Base-by-base conservation (phyloP, 352 stramenopile genomes). In the Phytopythium cucurbitacearum region DNA sequence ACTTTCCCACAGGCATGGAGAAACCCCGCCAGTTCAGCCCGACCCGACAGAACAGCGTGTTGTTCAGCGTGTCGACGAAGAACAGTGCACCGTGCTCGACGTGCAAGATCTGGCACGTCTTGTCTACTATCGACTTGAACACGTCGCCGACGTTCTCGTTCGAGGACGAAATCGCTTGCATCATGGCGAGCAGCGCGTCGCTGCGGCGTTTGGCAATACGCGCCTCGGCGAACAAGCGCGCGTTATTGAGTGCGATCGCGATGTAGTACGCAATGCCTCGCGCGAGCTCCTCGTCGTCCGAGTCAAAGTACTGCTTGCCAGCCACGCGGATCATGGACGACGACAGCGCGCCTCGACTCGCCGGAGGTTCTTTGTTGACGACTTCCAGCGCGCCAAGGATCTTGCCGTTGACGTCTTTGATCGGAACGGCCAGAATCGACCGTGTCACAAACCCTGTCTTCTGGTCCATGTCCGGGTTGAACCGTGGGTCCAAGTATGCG, bases 371-470 rank as follows among this genome's bases (percentile, higher is more conserved):
- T 46, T 88, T 89, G 60, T 87, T 80, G 40, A 85, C 48, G 33
- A 91, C 70, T 59, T 87, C 80, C 21, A 91, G 46, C 21, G 86
- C 76, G 43, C 76, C 80, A 2, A 91, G 67, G 7, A 94, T 75
- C 13, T 65, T 52, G n/a, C 74, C 77, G 3, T 71, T 74, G 1
- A 73, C 65, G 63, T 94, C 80, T 40, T 86, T 86, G 21, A 97
- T 87, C 0, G 89, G 88, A 15, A 96, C 72, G 0, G 73, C 84
- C 32, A 97, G 64, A 32, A 97, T 71, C 15, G 70, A 81, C 32
- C 77, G 79, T 7, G 83, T 94, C 12, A 75, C 48, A 44, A 87
- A 94, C 11, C 81, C 81, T 9, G 73, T 84, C 16, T 74, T 68
- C 21, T 66, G 56, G 55, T 92, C 81, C n/a, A 83, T 58, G 16